A percentile compares a stretch with the other conserved stretches of the same genome.
Conservation (phyloP, 1,139 yeast species). For the Arxiozyma heterogenica region DNA sequence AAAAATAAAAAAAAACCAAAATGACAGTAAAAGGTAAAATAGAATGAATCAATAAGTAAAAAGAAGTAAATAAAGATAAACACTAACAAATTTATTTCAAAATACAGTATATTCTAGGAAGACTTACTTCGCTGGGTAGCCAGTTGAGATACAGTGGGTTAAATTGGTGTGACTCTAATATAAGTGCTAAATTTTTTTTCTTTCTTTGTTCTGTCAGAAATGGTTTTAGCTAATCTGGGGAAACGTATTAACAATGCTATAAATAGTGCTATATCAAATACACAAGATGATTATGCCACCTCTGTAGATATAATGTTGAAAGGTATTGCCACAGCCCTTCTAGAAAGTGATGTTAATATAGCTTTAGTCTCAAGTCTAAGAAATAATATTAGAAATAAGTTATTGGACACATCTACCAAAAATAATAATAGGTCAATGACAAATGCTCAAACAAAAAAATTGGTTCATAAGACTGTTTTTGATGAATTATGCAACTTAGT, state of each 20-base stretch:
- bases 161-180: neutral
- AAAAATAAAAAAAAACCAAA: too few relatives aligned
- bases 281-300: slow-evolving; percentile 47
- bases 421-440: slow-evolving; percentile 16
- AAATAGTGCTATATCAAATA: slow-evolving; percentile 56
- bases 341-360: slow-evolving; percentile 89
- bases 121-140: too few relatives aligned
- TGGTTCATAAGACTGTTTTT: slow-evolving; percentile 84
- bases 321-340: slow-evolving; percentile 79
- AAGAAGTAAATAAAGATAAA: too few relatives aligned
- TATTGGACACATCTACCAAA: slow-evolving; percentile 33
- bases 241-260: slow-evolving; percentile 73
- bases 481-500: slow-evolving; percentile 85
- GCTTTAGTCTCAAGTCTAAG: slow-evolving; percentile 70
- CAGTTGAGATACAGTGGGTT: neutral
- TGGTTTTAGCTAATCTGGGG: slow-evolving; percentile 96
- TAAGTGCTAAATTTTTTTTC: too few relatives aligned
- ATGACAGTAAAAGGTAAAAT: too few relatives aligned
- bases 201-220: neutral
- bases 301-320: slow-evolving; percentile 67
- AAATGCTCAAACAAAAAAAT: slow-evolving; percentile 56
- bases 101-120: too few relatives aligned
- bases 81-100: too few relatives aligned
- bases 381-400: slow-evolving; percentile 55
- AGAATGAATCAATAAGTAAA: too few relatives aligned